Evolutionary conservation across 495 filamentous ascomycete genomes (phyloP).

Genomic region (Niebla homalea): DNA sequence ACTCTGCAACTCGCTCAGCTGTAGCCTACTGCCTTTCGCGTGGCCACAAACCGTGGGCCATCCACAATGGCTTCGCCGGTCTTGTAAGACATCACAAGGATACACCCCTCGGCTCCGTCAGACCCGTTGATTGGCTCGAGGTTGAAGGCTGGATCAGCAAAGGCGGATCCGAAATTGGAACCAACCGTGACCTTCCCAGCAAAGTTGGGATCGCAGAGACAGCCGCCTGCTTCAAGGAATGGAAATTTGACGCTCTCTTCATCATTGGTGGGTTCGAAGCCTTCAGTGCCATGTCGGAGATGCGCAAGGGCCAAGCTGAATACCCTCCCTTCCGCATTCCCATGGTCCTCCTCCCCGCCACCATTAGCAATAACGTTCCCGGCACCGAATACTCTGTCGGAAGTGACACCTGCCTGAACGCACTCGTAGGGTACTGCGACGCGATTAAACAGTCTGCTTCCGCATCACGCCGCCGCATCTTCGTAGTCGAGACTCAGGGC

Average conservation of each 20-base stretch:
- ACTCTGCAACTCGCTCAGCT: slow-evolving; percentile 86
- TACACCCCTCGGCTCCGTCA: slow-evolving; percentile 66
- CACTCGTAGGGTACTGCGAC: slow-evolving; percentile 93
- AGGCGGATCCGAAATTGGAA: slow-evolving; percentile 95
- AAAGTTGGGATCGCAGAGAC: slow-evolving; percentile 72
- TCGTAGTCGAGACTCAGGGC: slow-evolving; percentile 96
- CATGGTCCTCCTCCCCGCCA: slow-evolving; percentile 85
- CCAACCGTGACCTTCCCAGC: slow-evolving; percentile 80
- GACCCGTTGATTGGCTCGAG: slow-evolving; percentile 80
- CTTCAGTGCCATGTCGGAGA: slow-evolving; percentile 78
- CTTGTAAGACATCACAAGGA: slow-evolving; percentile 83
- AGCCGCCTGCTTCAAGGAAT: slow-evolving; percentile 72
- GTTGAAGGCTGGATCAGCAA: slow-evolving; percentile 91
- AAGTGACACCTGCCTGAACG: slow-evolving; percentile 93
- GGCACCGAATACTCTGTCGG: slow-evolving; percentile 96
- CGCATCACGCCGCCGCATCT: slow-evolving; percentile 79
- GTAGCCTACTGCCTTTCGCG: slow-evolving; percentile 93
- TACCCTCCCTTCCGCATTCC: slow-evolving; percentile 86
- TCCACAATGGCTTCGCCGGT: slow-evolving; percentile 96
- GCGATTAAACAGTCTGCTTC: slow-evolving; percentile 94
- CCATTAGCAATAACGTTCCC: slow-evolving; percentile 95
- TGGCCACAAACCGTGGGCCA: slow-evolving; percentile 79
- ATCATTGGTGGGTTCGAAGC: slow-evolving; percentile 95
- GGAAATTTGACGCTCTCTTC: slow-evolving; percentile 83
- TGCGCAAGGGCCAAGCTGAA: slow-evolving; percentile 63